Evolutionary conservation across 768 basidiomycete species (phyloP), one percentile per base, ranked within the genome.

Genomic region (Boletus fagicola): DNA sequence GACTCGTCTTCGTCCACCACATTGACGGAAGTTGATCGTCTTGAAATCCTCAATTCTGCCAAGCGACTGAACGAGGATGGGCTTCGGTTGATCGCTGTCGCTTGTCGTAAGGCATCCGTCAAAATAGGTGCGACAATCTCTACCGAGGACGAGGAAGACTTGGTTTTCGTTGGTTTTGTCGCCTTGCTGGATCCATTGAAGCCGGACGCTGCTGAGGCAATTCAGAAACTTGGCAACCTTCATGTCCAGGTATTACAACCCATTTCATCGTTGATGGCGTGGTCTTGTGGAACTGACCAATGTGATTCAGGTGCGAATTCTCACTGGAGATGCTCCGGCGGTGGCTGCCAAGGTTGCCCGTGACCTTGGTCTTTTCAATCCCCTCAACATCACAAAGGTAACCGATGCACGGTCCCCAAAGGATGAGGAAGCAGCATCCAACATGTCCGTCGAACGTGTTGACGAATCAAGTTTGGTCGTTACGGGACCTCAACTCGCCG

Each of bases 291-390:
- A 66, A 56, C 39, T 57, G 45, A 50, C 26, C n/a, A 30, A 48
- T 18, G 44, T 42, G 13, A 43, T 11, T 1, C n/a, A 70, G 72
- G 68, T 70, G 12, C 72, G 71, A 47, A 75, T 74, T 57, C 73
- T 74, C 36, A 74, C 73, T 2, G 74, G 73, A 35, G 73, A 74
- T 47, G 65, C 56, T 26, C 68, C 74, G 20, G 68, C 73, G 3
- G 71, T 75, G 5, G 73, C 73, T 39, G 72, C 72, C 51, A 75
- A 74, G 58, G 74, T 74, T 38, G 74, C 73, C 12, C 74, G 72
- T 38, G 73, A 74, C 43, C 68, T 74, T 43, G 73, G 73, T 12
- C 63, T 74, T 50, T 67, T 75, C 49, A 54, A 58, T 33, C 20
- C 62, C 30, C 5, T 61, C 51, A 70, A 70, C 43, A 51, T 63